Percentiles rank a stretch among this genome's conserved stretches.
These are phyloP conservation scores for Pestalotiopsis sp. DNA, from an alignment of 2,329 filamentous ascomycete genomes.

Conservation along the genomic window DNA sequence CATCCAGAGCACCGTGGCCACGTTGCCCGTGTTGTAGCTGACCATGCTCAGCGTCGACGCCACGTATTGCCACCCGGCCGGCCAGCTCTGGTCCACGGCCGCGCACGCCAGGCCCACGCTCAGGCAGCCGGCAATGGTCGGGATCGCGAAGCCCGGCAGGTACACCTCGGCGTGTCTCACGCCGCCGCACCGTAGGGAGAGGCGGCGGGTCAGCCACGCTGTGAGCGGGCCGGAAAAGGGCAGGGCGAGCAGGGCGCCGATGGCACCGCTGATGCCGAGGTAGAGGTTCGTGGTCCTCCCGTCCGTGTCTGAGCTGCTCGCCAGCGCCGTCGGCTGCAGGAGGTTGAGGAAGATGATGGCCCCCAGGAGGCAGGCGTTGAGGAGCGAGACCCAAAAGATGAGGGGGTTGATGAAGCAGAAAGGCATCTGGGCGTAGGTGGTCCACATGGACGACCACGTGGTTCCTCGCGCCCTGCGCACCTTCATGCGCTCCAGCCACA, in stretches of 20 bases:
- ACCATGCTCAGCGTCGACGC: slow-evolving; percentile 23
- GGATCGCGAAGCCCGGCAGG: slow-evolving; percentile 22
- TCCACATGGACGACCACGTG: slow-evolving; percentile 15
- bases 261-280: slow-evolving; percentile 16
- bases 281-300: slow-evolving; percentile 12
- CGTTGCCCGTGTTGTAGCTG: slow-evolving; percentile 18
- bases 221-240: slow-evolving; percentile 16
- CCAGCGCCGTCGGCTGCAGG: slow-evolving; percentile 9
- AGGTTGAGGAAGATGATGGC: slow-evolving; percentile 22
- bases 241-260: slow-evolving; percentile 18
- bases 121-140: slow-evolving; percentile 12
- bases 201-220: slow-evolving; percentile 19
- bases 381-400: slow-evolving; percentile 25
- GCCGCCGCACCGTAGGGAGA: slow-evolving; percentile 23
- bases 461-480: slow-evolving; percentile 11
- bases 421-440: slow-evolving; percentile 22
- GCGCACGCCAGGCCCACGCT: slow-evolving; percentile 15
- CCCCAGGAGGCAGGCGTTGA: slow-evolving; percentile 17
- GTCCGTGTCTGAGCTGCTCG: background rate
- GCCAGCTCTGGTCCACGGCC: slow-evolving; percentile 12
- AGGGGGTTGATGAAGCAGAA: slow-evolving; percentile 27
- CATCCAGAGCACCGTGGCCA: slow-evolving; percentile 25
- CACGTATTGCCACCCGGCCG: slow-evolving; percentile 12
- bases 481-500: slow-evolving; percentile 10
- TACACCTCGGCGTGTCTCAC: slow-evolving; percentile 27